Percentiles rank a stretch among this genome's conserved stretches.
Conservation (phyloP, 1,284 basidiomycete genomes). For the Hypsizygus ulmarius region DNA sequence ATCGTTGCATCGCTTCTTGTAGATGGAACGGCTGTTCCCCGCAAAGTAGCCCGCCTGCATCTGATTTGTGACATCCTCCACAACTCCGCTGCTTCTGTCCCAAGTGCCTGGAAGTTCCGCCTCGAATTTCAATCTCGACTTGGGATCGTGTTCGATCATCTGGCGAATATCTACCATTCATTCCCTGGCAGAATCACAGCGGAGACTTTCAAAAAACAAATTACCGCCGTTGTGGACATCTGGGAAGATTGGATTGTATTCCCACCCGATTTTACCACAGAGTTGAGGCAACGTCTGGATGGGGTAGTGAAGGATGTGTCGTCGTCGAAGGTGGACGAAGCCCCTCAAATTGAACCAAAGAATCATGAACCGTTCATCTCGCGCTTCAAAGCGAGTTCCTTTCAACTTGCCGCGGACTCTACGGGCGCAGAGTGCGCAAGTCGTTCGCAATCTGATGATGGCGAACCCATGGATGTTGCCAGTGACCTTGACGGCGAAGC, state of each 20-base stretch:
- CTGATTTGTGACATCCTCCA: conserved; percentile 97
- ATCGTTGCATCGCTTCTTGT: conserved; percentile 83
- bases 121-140: conserved; percentile 87
- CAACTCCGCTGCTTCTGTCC: conserved; percentile 87
- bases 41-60: conserved; percentile 93
- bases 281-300: conserved; percentile 70
- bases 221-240: conserved; percentile 80
- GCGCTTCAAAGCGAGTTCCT: conserved; percentile 77
- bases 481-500: conserved; percentile 35
- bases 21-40: conserved; percentile 87
- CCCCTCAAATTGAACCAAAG: conserved; percentile 30
- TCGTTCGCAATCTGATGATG: conserved; percentile 34
- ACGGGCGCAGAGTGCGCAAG: conserved; percentile 24
- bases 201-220: conserved; percentile 90
- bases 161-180: conserved; percentile 88
- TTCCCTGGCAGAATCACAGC: conserved; percentile 92
- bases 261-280: conserved; percentile 75
- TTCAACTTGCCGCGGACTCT: conserved; percentile 60
- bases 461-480: conserved; percentile 45
- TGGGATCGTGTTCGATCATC: conserved; percentile 88
- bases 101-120: conserved; percentile 93
- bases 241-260: conserved; percentile 99
- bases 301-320: conserved; percentile 44
- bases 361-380: conserved; percentile 41
- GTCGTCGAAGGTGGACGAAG: conserved; percentile 28